These are phyloP conservation scores for Aspergillus bridgeri DNA, from an alignment of 495 filamentous ascomycete species.

Conservation along the genomic window DNA sequence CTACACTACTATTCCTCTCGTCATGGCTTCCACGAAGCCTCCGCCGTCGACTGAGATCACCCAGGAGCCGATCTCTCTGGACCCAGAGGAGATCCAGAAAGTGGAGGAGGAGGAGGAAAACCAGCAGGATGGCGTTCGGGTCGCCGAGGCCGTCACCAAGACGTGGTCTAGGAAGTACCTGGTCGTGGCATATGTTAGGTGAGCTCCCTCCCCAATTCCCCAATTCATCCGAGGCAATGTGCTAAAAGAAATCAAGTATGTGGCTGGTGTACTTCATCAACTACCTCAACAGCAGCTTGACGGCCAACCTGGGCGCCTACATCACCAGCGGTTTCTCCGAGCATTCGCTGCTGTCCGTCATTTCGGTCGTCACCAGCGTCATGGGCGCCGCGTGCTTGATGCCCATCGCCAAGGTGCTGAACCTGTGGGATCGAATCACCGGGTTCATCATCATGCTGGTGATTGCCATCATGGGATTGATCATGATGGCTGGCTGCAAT, in stretches of 20 bases:
- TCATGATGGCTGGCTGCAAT: slow-evolving; percentile 48
- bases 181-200: slow-evolving; percentile 26
- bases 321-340: slow-evolving; percentile 28
- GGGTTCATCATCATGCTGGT: slow-evolving; percentile 46
- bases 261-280: slow-evolving; percentile 27
- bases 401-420: slow-evolving; percentile 61
- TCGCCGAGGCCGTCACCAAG: slow-evolving; percentile 15
- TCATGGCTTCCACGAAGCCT: neutral
- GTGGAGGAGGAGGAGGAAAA: neutral
- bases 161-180: slow-evolving; percentile 24
- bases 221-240: neutral
- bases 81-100: neutral
- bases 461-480: slow-evolving; percentile 36
- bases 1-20: neutral
- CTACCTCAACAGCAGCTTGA: slow-evolving; percentile 16
- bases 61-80: neutral
- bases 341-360: slow-evolving; percentile 33
- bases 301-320: slow-evolving; percentile 25
- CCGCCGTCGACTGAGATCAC: neutral
- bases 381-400: slow-evolving; percentile 60
- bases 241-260: slow-evolving; percentile 11
- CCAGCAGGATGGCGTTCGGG: slow-evolving; percentile 12
- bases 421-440: slow-evolving; percentile 58
- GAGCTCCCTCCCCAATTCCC: too few relatives aligned
- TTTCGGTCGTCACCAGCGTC: slow-evolving; percentile 33